Conservation (phyloP, 208 protist genomes). For the Crithidia brevicula region DNA sequence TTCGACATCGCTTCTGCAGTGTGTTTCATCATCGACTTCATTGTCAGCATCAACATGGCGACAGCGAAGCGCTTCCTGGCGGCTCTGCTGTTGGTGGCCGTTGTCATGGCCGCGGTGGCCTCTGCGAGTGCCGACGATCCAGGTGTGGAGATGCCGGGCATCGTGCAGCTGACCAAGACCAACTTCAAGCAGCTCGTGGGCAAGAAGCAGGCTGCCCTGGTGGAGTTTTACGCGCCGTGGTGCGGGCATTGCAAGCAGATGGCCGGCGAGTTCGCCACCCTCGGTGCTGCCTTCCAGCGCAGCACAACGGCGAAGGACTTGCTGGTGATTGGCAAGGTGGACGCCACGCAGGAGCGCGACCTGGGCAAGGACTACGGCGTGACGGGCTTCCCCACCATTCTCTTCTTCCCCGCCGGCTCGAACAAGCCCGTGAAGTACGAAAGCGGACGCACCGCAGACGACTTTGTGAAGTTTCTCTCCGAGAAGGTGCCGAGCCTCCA, state of each 20-base stretch:
- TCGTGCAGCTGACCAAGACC: conserved; percentile 44
- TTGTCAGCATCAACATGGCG: not conserved
- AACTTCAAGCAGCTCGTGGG: conserved; percentile 74
- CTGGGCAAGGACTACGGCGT: conserved; percentile 50
- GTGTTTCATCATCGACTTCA: not conserved
- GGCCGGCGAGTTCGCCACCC: conserved; percentile 42
- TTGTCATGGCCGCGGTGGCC: conserved; percentile 17
- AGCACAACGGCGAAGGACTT: conserved; percentile 29
- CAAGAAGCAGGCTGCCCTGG: conserved; percentile 25
- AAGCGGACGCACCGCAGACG: conserved; percentile 30
- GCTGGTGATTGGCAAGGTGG: conserved; percentile 74
- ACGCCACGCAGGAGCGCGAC: conserved; percentile 50
- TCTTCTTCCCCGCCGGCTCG: conserved; percentile 70
- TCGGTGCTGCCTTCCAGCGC: conserved; percentile 36
- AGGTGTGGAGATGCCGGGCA: conserved; percentile 30
- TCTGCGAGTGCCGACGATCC: conserved; percentile 31
- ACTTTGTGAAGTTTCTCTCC: conserved; percentile 53
- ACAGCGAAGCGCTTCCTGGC: conserved; percentile 7
- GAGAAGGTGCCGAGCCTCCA: conserved; percentile 23
- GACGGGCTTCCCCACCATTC: conserved; percentile 66
- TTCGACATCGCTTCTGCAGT: not conserved
- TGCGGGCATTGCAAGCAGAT: conserved; percentile 85
- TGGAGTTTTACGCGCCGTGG: conserved; percentile 94
- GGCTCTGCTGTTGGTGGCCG: conserved; percentile 17
- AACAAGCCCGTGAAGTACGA: conserved; percentile 43